A percentile compares a stretch with the other conserved stretches of the same genome.
Evolutionary conservation across 2,329 filamentous ascomycete genomes (phyloP).

Genomic region (Talaromyces islandicus): DNA sequence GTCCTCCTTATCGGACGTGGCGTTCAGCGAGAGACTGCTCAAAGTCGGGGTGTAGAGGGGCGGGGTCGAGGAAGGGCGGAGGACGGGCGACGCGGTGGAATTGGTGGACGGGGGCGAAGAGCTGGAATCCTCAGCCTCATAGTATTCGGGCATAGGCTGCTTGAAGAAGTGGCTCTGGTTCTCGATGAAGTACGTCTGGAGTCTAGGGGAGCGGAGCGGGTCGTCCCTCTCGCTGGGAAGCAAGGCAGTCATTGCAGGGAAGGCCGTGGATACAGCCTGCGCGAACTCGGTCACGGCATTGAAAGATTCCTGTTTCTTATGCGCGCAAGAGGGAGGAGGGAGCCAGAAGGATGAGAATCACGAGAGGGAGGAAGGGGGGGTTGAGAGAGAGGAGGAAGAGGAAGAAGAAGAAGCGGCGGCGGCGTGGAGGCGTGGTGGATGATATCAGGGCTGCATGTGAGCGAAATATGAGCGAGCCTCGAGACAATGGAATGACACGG

Average conservation of each 20-base stretch:
- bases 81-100: slow-evolving; percentile 35
- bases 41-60: slow-evolving; percentile 32
- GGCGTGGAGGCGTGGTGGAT: not conserved
- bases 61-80: slow-evolving; percentile 23
- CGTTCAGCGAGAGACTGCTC: slow-evolving; percentile 32
- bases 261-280: not conserved
- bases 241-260: slow-evolving; percentile 4
- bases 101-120: slow-evolving; percentile 25
- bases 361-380: not conserved
- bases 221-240: slow-evolving; percentile 13
- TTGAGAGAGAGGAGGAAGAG: not conserved
- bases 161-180: slow-evolving; percentile 18
- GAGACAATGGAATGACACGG: not conserved
- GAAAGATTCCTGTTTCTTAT: not conserved
- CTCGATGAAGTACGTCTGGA: slow-evolving; percentile 28
- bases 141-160: slow-evolving; percentile 22
- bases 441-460: not conserved
- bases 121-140: slow-evolving; percentile 18
- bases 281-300: not conserved
- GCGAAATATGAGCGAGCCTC: not conserved
- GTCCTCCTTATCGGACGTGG: slow-evolving; percentile 13
- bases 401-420: too few relatives aligned
- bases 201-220: slow-evolving; percentile 22
- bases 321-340: not conserved
- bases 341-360: not conserved